Percentiles rank a stretch among this genome's conserved stretches.
Conservation (phyloP, 495 filamentous ascomycete species). For the Penicillium salamii region DNA sequence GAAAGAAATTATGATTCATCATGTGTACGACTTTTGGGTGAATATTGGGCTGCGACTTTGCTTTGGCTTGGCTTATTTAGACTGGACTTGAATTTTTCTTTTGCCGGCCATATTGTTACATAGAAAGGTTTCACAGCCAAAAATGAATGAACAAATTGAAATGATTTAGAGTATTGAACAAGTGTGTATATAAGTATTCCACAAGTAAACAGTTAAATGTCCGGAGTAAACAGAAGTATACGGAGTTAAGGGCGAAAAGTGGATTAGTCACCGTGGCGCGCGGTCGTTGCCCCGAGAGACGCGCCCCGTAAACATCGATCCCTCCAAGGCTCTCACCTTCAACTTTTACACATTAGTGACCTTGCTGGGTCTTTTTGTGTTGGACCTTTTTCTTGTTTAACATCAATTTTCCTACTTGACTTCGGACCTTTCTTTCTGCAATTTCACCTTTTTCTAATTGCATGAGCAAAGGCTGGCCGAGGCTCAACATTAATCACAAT, state of each 20-base stretch:
- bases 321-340: conserved; percentile 24
- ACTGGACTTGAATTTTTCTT: conserved; percentile 15
- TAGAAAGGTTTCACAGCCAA: conserved; percentile 4
- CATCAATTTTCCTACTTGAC: conserved; percentile 6
- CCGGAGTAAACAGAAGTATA: too few species aligned
- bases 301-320: conserved; percentile 41
- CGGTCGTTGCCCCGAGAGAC: conserved; percentile 47
- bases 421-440: conserved; percentile 13
- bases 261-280: conserved; percentile 6
- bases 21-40: conserved; percentile 13
- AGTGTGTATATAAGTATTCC: neutral
- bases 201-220: too few species aligned
- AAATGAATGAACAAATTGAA: conserved; percentile 7
- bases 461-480: conserved; percentile 46
- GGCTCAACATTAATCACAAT: conserved; percentile 46
- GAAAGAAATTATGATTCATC: conserved; percentile 6
- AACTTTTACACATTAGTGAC: conserved; percentile 28
- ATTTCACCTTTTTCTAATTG: conserved; percentile 17
- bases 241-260: neutral
- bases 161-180: conserved; percentile 9
- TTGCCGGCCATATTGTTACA: conserved; percentile 1
- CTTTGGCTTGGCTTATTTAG: conserved; percentile 9
- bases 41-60: neutral
- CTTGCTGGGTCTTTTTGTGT: conserved; percentile 23
- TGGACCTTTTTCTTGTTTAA: conserved; percentile 16